Evolutionary conservation across 352 stramenopile species (phyloP).

Genomic region (Phytophthora aleatoria): DNA sequence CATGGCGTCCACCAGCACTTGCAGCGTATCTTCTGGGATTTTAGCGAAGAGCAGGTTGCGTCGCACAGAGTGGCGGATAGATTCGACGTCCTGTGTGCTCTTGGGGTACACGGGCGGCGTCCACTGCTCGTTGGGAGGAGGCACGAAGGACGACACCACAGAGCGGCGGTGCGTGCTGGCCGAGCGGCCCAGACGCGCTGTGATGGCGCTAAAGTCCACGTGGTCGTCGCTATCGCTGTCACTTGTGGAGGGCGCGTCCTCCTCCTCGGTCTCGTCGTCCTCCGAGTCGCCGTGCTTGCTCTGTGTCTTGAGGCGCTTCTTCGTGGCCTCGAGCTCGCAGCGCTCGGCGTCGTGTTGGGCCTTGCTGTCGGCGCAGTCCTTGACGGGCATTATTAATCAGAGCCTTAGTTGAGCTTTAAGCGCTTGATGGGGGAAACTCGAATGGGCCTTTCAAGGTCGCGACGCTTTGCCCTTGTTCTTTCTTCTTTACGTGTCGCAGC

Average conservation of each 20-base stretch:
- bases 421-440: constrained; percentile 11
- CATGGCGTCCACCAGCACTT: constrained; percentile 78
- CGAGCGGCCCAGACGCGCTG: constrained; percentile 42
- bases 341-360: constrained; percentile 19
- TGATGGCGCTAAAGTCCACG: constrained; percentile 50
- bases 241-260: constrained; percentile 31
- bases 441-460: constrained; percentile 22
- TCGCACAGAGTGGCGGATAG: constrained; percentile 62
- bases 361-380: constrained; percentile 45
- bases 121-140: constrained; percentile 52
- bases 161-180: constrained; percentile 50
- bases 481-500: constrained; percentile 18
- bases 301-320: constrained; percentile 43
- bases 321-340: constrained; percentile 19
- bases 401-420: background rate
- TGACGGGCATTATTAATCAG: constrained; percentile 29
- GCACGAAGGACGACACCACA: constrained; percentile 61
- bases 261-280: constrained; percentile 38
- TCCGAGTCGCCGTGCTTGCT: constrained; percentile 23
- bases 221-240: constrained; percentile 39
- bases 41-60: constrained; percentile 75
- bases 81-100: constrained; percentile 48
- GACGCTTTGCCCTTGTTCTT: constrained; percentile 37
- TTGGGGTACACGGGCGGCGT: constrained; percentile 58
- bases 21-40: constrained; percentile 65